A percentile compares a stretch with the other conserved stretches of the same genome.
Evolutionary conservation across 331 rosid species (phyloP).

Genomic region (Cydonia oblonga): DNA sequence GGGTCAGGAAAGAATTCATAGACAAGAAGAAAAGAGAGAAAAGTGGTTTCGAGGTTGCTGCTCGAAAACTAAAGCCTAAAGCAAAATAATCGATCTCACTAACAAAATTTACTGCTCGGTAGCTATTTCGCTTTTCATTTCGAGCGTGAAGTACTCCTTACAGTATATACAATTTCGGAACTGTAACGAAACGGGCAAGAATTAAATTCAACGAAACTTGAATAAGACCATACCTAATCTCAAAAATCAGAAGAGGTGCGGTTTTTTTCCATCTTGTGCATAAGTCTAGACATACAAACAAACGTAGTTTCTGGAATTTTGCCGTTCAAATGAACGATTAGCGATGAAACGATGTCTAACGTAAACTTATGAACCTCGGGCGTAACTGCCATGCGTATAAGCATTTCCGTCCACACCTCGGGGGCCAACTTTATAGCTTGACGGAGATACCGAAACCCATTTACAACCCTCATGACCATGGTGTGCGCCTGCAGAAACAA

Average conservation of each 20-base stretch:
- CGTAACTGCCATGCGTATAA: slow-evolving; percentile 55
- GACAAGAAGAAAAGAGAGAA: background rate
- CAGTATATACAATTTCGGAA: background rate
- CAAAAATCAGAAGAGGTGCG: slow-evolving; percentile 8
- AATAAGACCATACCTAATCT: background rate
- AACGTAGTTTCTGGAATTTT: slow-evolving; percentile 45
- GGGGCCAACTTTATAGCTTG: slow-evolving; percentile 75
- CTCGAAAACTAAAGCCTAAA: background rate
- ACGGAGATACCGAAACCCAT: slow-evolving; percentile 46
- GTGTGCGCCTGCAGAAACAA: slow-evolving; percentile 38
- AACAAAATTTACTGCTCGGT: background rate
- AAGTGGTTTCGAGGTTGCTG: background rate
- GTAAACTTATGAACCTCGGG: slow-evolving; percentile 73
- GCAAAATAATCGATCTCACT: background rate
- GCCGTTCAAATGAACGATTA: slow-evolving; percentile 36
- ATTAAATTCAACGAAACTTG: background rate
- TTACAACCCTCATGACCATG: slow-evolving; percentile 36
- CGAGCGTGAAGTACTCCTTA: background rate
- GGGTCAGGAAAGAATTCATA: background rate
- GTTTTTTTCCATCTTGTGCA: slow-evolving; percentile 40
- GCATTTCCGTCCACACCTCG: slow-evolving; percentile 71
- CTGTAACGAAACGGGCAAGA: background rate
- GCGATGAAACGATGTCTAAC: slow-evolving; percentile 49
- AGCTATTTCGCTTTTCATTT: background rate
- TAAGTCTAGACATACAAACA: slow-evolving; percentile 50